A percentile compares a stretch with the other conserved stretches of the same genome.
phyloP scores from a whole-genome alignment of 2,329 filamentous ascomycete genomes.

The Westerdykella ornata region DNA sequence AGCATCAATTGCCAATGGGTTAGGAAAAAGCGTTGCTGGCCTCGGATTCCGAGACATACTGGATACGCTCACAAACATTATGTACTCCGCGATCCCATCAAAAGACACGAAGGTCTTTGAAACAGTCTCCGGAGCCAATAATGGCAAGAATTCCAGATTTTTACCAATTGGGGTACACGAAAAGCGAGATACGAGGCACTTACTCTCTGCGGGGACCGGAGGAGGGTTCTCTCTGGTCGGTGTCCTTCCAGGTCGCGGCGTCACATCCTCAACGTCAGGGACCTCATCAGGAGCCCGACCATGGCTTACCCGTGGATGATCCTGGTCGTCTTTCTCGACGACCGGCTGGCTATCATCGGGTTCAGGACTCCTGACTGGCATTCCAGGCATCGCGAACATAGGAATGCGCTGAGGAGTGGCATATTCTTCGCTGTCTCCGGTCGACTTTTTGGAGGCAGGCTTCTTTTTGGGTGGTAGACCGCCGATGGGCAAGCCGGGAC shows the following conservation, averaged over 20 bases:
- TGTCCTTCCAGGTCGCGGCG: constrained; percentile 39
- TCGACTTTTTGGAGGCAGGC: constrained; percentile 32
- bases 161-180: constrained; percentile 15
- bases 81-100: constrained; percentile 32
- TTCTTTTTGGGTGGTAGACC: constrained; percentile 45
- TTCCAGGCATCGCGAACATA: constrained; percentile 62
- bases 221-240: constrained; percentile 37
- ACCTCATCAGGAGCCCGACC: constrained; percentile 43
- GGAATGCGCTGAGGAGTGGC: constrained; percentile 40
- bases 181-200: constrained; percentile 37
- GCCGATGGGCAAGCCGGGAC: constrained; percentile 59
- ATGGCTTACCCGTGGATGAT: constrained; percentile 38
- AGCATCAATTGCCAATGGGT: constrained; percentile 7
- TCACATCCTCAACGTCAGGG: constrained; percentile 50
- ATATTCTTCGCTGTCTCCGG: constrained; percentile 32
- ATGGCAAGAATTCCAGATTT: constrained; percentile 18
- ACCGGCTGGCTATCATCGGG: constrained; percentile 38
- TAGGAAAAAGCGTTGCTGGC: not conserved
- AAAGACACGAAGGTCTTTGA: constrained; percentile 30
- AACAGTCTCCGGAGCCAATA: constrained; percentile 23
- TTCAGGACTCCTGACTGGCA: constrained; percentile 52
- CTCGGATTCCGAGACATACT: constrained; percentile 26
- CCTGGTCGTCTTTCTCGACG: constrained; percentile 48
- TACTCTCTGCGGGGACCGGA: constrained; percentile 48
- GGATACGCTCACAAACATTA: constrained; percentile 35